These are phyloP conservation scores for Suillus clintonianus DNA, from an alignment of 768 basidiomycete genomes.

Conservation along the genomic window DNA sequence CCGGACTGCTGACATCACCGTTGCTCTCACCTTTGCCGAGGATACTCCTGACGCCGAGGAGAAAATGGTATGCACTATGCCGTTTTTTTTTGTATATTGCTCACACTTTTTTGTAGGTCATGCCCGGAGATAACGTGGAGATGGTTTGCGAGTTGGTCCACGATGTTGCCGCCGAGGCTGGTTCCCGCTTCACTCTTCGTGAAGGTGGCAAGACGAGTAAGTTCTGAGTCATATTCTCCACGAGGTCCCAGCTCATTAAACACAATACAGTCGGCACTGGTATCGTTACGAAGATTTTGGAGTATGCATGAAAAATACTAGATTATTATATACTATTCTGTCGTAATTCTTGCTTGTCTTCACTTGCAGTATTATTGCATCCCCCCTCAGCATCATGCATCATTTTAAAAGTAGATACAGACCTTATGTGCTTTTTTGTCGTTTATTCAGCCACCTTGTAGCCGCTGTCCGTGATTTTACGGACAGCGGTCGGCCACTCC, in stretches of 20 bases:
- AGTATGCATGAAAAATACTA: constrained; percentile 32
- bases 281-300: constrained; percentile 84
- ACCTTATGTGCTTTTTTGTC: not conserved
- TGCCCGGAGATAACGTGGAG: constrained; percentile 98
- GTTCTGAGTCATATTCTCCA: constrained; percentile 21
- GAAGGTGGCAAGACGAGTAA: constrained; percentile 92
- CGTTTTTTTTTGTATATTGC: not conserved
- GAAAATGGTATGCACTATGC: constrained; percentile 68
- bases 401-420: constrained; percentile 10
- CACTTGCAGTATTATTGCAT: constrained; percentile 16
- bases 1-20: constrained; percentile 93
- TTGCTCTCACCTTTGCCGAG: constrained; percentile 80
- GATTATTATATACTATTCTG: constrained; percentile 17
- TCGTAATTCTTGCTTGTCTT: constrained; percentile 17
- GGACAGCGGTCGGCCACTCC: not conserved
- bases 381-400: constrained; percentile 25
- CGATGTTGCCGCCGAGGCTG: constrained; percentile 88
- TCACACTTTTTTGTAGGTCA: constrained; percentile 52
- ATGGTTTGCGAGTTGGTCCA: constrained; percentile 81
- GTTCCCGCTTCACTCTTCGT: constrained; percentile 88
- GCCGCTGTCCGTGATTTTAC: not conserved
- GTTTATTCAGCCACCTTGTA: not conserved
- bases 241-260: constrained; percentile 13
- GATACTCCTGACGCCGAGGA: constrained; percentile 79
- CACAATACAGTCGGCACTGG: constrained; percentile 80